Evolutionary conservation across 805 yeast genomes (phyloP).

Genomic region (Torulaspora quercuum): DNA sequence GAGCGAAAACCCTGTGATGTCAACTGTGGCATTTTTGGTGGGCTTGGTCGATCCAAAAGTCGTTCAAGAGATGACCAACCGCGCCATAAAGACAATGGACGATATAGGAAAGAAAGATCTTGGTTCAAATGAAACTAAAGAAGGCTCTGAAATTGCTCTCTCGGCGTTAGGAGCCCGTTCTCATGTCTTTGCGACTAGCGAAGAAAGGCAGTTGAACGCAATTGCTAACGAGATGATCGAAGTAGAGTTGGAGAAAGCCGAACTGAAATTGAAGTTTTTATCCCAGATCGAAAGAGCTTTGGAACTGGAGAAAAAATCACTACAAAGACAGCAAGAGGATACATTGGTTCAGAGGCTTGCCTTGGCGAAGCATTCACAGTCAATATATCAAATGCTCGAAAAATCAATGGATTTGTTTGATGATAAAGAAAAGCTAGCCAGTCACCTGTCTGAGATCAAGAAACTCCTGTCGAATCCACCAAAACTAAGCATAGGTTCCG

Average conservation of each 20-base stretch:
- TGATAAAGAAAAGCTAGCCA: conserved; percentile 19
- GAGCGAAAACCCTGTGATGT: conserved; percentile 88
- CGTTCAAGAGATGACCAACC: conserved; percentile 73
- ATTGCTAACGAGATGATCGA: conserved; percentile 56
- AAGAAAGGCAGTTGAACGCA: conserved; percentile 72
- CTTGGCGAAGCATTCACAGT: conserved; percentile 56
- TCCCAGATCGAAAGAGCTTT: conserved; percentile 60
- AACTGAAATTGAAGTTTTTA: conserved; percentile 57
- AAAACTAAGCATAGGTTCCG: conserved; percentile 31
- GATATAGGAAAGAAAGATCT: conserved; percentile 10
- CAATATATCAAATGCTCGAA: conserved; percentile 43
- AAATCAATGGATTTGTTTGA: conserved; percentile 23
- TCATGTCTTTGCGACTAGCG: conserved; percentile 73
- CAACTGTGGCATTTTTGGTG: conserved; percentile 85
- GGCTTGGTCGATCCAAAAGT: conserved; percentile 82
- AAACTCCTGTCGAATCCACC: conserved; percentile 33
- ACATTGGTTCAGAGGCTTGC: conserved; percentile 61
- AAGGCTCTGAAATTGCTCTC: conserved; percentile 65
- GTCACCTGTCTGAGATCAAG: conserved; percentile 27
- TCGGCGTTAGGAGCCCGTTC: conserved; percentile 77
- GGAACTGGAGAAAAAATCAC: conserved; percentile 58
- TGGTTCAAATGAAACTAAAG: conserved; percentile 38
- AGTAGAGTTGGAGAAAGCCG: conserved; percentile 59
- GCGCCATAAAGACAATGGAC: conserved; percentile 44
- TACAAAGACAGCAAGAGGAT: conserved; percentile 64